Evolutionary conservation across 768 basidiomycete genomes (phyloP).

Genomic region (Leccinum rimulosum): DNA sequence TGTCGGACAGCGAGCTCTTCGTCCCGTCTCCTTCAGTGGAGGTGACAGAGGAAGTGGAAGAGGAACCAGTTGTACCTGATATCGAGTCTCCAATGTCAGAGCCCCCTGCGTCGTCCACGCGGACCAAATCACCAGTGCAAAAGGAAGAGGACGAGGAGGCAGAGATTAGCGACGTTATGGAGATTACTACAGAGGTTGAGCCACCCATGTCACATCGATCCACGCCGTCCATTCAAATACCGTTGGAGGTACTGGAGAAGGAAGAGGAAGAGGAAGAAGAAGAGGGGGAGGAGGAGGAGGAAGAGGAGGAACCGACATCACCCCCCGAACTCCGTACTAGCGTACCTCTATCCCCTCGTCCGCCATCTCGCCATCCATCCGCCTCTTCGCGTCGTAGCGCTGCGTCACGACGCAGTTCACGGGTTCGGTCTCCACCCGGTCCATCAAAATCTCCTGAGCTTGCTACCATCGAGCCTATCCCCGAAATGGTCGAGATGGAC

Average conservation of each 20-base stretch:
- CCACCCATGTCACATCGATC: slow-evolving; percentile 13
- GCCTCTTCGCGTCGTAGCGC: slow-evolving; percentile 15
- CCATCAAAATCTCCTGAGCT: slow-evolving; percentile 11
- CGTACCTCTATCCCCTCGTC: slow-evolving; percentile 10
- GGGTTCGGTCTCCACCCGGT: slow-evolving; percentile 7
- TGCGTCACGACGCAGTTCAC: slow-evolving; percentile 20
- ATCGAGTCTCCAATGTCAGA: slow-evolving; percentile 34
- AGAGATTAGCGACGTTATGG: slow-evolving; percentile 19
- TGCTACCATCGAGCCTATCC: slow-evolving; percentile 3
- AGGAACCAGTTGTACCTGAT: slow-evolving; percentile 17
- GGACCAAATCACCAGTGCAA: slow-evolving; percentile 20
- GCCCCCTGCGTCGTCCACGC: slow-evolving; percentile 29
- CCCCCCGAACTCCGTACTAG: slow-evolving; percentile 2
- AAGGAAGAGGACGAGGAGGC: slow-evolving; percentile 27
- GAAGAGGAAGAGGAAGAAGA: slow-evolving; percentile 19
- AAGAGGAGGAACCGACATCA: slow-evolving; percentile 9
- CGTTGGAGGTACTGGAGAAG: slow-evolving; percentile 6
- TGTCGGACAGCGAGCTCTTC: slow-evolving; percentile 33
- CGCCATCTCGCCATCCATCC: slow-evolving; percentile 18
- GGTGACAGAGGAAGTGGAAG: neutral
- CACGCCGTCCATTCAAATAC: slow-evolving; percentile 15
- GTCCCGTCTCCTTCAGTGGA: slow-evolving; percentile 18
- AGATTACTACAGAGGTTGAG: slow-evolving; percentile 11
- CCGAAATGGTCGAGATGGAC: slow-evolving; percentile 15
- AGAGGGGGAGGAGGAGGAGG: slow-evolving; percentile 12